phyloP scores from a whole-genome alignment of 179 eudicot species.

The Spergularia azorica region DNA sequence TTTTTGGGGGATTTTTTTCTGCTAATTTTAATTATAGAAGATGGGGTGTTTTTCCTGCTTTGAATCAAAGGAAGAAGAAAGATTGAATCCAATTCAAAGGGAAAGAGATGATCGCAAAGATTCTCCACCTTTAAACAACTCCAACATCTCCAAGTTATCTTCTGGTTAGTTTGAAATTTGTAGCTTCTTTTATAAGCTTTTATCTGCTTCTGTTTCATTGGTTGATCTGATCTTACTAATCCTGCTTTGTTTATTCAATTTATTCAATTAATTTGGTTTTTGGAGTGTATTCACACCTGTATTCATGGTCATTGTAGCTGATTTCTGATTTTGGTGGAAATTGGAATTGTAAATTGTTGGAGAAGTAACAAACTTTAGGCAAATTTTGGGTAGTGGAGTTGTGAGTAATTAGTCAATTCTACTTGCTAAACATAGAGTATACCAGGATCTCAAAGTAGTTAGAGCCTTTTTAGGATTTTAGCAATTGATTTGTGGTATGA shows the following conservation, averaged over 20 bases:
- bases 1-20: neutral
- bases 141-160: slow-evolving; percentile 48
- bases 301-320: neutral
- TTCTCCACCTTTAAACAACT: slow-evolving; percentile 22
- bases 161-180: slow-evolving; percentile 34
- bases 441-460: slow-evolving; percentile 15
- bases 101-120: slow-evolving; percentile 38
- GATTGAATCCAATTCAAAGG: slow-evolving; percentile 36
- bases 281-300: neutral
- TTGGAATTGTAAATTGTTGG: neutral
- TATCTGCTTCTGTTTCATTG: neutral
- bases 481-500: slow-evolving; percentile 11
- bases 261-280: neutral
- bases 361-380: slow-evolving; percentile 14
- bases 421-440: slow-evolving; percentile 5
- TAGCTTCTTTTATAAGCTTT: neutral
- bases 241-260: neutral
- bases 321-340: neutral
- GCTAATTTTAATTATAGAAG: neutral
- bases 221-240: slow-evolving; percentile 15
- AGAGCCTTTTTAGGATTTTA: slow-evolving; percentile 15
- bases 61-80: slow-evolving; percentile 54
- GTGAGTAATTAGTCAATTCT: slow-evolving; percentile 3
- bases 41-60: slow-evolving; percentile 56
- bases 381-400: slow-evolving; percentile 6